Evolutionary conservation across 345 rosid genomes (phyloP).

Genomic region (Lagerstroemia speciosa): DNA sequence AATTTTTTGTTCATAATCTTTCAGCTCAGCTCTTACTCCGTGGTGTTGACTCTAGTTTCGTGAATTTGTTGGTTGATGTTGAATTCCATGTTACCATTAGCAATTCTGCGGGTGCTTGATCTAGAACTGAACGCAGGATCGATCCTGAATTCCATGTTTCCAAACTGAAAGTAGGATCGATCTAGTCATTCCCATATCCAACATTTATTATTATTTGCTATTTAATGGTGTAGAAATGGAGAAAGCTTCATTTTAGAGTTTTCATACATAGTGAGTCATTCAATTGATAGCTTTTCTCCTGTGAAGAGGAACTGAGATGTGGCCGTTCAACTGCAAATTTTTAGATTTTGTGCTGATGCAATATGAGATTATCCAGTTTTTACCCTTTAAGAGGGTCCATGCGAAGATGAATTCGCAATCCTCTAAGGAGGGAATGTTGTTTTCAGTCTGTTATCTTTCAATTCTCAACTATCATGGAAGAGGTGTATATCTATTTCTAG

Average conservation of each 20-base stretch:
- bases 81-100: not conserved
- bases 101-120: not conserved
- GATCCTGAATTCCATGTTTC: not conserved
- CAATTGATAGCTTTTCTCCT: not conserved
- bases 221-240: not conserved
- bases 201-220: not conserved
- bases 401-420: not conserved
- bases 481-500: not conserved
- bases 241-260: not conserved
- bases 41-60: not conserved
- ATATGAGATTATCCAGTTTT: not conserved
- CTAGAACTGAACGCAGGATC: not conserved
- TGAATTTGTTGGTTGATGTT: not conserved
- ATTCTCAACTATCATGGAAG: not conserved
- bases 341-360: not conserved
- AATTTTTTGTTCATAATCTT: not conserved
- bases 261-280: not conserved
- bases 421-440: not conserved
- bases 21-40: not conserved
- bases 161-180: not conserved
- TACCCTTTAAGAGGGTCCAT: not conserved
- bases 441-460: not conserved
- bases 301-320: not conserved
- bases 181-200: not conserved
- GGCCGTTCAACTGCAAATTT: not conserved